Base-by-base conservation (phyloP, 2,329 filamentous ascomycete genomes). In the Apiospora saccharicola region DNA sequence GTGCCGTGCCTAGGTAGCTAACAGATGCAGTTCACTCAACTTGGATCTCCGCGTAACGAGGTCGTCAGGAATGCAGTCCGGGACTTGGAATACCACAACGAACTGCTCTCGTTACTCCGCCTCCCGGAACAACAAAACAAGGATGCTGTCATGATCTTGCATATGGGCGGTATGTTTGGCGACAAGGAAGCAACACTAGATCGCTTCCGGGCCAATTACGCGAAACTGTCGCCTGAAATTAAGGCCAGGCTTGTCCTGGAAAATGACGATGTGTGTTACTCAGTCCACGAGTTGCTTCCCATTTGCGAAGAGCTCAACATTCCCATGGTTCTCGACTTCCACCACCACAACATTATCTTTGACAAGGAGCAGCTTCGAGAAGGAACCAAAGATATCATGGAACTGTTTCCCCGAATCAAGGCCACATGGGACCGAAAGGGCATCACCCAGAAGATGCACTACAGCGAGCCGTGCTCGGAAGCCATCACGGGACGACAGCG, bases 381-480 rank as follows among this genome's bases (percentile, higher is more conserved):
- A 82, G 95, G 95, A 0, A 98, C 95, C 0, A 86, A 90, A 26
- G 95, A 97, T 76, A 94, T 98, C 75, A 91, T 93, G 68, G 78
- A 80, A 0, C 83, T 98, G 0, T 96, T 90, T 74, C 91, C 92
- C 0, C 90, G 92, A 5, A 98, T 98, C 78, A 87, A 89, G 61
- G 90, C 91, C 3, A 98, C 94, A 0, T 98, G 96, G 96, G 89
- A 88, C 0, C 88, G 90, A 43, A 98, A 98, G 80, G 85, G 87
- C 1, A 98, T 98, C 75, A 95, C 87, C 2, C 96, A 96, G 77
- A 98, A 98, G 83, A 98, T 98, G 94, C 96, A 98, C 79, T 98
- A 98, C 82, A 97, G 93, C 37, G 96, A 98, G 79, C 92, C 91
- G 0, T 91, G 89, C 12, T 86, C 92, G 0, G 86, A 90, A n/a